These are phyloP conservation scores for Pistacia integerrima DNA, from an alignment of 345 rosid species.

Conservation along the genomic window DNA sequence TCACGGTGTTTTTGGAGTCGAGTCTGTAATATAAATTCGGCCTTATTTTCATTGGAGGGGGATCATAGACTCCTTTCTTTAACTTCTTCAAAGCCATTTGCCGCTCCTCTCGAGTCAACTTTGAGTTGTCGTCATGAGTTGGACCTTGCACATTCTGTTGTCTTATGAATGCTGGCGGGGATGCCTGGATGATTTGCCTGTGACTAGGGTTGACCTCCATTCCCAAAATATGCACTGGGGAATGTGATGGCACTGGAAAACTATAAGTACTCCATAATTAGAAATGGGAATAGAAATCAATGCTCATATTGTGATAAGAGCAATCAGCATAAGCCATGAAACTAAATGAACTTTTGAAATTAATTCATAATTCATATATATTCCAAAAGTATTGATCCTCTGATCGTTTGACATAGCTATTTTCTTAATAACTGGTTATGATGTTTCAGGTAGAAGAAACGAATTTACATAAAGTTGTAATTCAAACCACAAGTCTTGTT, in stretches of 20 bases:
- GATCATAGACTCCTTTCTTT: conserved; percentile 61
- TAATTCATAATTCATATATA: background rate
- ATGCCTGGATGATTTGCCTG: conserved; percentile 6
- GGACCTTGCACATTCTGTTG: conserved; percentile 14
- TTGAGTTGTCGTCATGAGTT: conserved; percentile 17
- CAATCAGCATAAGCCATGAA: background rate
- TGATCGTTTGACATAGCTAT: background rate
- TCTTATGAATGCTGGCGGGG: conserved; percentile 19
- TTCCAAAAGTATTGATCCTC: background rate
- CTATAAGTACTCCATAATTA: conserved; percentile 1
- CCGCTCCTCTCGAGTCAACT: conserved; percentile 36
- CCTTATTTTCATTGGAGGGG: conserved; percentile 46
- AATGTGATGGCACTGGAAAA: background rate
- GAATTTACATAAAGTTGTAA: background rate
- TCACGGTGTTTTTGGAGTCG: conserved; percentile 10
- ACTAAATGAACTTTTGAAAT: background rate
- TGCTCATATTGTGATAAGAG: background rate
- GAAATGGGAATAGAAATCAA: background rate
- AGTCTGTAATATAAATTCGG: conserved; percentile 61
- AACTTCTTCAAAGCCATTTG: conserved; percentile 43
- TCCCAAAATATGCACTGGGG: background rate
- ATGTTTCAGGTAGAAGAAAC: too few relatives aligned
- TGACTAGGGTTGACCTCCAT: conserved; percentile 10
- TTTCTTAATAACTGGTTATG: background rate
- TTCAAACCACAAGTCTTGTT: conserved; percentile 1